Conservation (phyloP, 2,329 filamentous ascomycete species). For the Phialocephala sp. region DNA sequence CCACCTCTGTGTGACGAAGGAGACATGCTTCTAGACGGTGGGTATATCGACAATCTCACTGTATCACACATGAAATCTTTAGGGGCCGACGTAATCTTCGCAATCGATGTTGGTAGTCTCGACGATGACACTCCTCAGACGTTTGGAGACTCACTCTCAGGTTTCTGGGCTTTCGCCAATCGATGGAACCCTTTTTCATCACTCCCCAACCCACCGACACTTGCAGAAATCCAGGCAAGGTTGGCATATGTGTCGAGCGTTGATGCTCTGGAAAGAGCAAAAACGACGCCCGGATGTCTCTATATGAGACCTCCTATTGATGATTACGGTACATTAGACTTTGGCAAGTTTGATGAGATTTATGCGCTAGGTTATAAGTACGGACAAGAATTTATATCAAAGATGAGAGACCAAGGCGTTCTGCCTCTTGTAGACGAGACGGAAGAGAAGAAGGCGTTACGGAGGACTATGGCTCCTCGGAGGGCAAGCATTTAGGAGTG, state of each 20-base stretch:
- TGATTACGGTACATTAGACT: slow-evolving; percentile 90
- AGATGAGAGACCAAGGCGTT: slow-evolving; percentile 78
- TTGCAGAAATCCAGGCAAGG: slow-evolving; percentile 94
- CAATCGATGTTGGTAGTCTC: slow-evolving; percentile 89
- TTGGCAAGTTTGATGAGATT: slow-evolving; percentile 97
- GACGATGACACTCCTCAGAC: slow-evolving; percentile 91
- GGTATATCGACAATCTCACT: slow-evolving; percentile 96
- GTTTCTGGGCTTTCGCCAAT: slow-evolving; percentile 93
- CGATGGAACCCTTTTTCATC: slow-evolving; percentile 95
- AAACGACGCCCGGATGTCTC: slow-evolving; percentile 86
- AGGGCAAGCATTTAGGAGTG: slow-evolving; percentile 72
- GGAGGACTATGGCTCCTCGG: slow-evolving; percentile 79
- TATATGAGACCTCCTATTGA: slow-evolving; percentile 98
- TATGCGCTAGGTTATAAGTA: slow-evolving; percentile 88
- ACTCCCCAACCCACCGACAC: slow-evolving; percentile 88
- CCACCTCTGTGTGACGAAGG: slow-evolving; percentile 97
- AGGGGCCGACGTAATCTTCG: slow-evolving; percentile 92
- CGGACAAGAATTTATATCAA: slow-evolving; percentile 79
- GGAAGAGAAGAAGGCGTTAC: slow-evolving; percentile 76
- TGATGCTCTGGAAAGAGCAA: slow-evolving; percentile 91
- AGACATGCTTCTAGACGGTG: slow-evolving; percentile 93
- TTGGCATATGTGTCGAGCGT: slow-evolving; percentile 95
- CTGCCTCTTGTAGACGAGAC: slow-evolving; percentile 74
- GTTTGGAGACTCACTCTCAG: slow-evolving; percentile 93
- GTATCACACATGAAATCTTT: slow-evolving; percentile 97